These are phyloP conservation scores for Mycena indigotica DNA, from an alignment of 768 basidiomycete genomes.

Conservation along the genomic window DNA sequence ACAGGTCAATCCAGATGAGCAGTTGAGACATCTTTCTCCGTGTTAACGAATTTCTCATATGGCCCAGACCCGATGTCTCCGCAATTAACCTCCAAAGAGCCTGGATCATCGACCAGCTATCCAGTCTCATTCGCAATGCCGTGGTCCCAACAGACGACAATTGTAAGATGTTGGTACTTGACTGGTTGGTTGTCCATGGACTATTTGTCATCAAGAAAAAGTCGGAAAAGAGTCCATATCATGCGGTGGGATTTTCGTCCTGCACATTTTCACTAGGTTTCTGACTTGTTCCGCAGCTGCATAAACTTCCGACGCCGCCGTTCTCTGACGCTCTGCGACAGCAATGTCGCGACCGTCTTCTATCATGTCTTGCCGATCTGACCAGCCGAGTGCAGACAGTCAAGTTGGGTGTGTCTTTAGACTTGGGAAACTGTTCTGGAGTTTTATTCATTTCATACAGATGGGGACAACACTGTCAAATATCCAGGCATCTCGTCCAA, in stretches of 20 bases:
- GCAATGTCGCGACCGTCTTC: conserved; percentile 68
- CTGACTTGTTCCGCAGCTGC: conserved; percentile 50
- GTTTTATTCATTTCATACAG: conserved; percentile 16
- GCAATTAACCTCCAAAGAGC: conserved; percentile 57
- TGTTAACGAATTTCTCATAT: conserved; percentile 4
- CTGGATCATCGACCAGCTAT: conserved; percentile 90
- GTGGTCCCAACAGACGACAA: conserved; percentile 78
- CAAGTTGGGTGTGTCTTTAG: conserved; percentile 48
- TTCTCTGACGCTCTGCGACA: conserved; percentile 74
- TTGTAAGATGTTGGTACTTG: conserved; percentile 73
- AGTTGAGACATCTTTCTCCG: conserved; percentile 33
- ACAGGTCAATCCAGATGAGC: conserved; percentile 54
- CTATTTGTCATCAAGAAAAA: conserved; percentile 78
- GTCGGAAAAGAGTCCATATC: conserved; percentile 61
- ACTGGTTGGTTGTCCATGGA: conserved; percentile 83
- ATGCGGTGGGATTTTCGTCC: conserved; percentile 50
- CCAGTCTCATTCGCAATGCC: conserved; percentile 75
- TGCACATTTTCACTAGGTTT: not conserved
- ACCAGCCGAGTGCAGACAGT: conserved; percentile 55
- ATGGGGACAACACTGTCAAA: conserved; percentile 55
- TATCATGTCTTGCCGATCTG: conserved; percentile 75
- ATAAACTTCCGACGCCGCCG: conserved; percentile 59
- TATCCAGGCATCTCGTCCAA: conserved; percentile 64
- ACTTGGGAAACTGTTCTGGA: not conserved
- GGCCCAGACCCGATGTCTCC: conserved; percentile 45